Percentiles rank a stretch among this genome's conserved stretches.
These are phyloP conservation scores for Acanthamoeba healyi DNA, from an alignment of 208 protist genomes.

Conservation along the genomic window DNA sequence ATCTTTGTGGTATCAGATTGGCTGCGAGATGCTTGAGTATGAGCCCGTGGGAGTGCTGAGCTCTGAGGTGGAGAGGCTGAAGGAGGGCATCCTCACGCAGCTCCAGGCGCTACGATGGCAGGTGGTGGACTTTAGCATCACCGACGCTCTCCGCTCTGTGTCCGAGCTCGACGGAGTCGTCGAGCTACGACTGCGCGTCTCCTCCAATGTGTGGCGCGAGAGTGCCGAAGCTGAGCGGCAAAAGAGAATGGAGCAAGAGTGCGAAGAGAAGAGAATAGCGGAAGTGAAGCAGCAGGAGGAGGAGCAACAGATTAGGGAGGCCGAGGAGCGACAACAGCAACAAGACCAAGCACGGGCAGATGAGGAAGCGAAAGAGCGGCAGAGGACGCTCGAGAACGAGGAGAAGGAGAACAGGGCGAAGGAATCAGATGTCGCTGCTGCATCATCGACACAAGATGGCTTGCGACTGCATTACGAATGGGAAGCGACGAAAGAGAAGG, in stretches of 20 bases:
- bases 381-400: neutral
- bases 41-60: neutral
- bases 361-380: neutral
- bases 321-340: neutral
- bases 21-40: neutral
- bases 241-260: neutral
- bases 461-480: neutral
- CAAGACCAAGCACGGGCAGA: neutral
- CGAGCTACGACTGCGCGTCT: neutral
- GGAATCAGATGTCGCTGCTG: neutral
- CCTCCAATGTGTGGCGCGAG: conserved; percentile 19
- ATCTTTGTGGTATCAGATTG: neutral
- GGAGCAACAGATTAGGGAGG: no score
- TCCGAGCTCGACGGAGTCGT: neutral
- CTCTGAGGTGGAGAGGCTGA: neutral
- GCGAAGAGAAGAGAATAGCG: neutral
- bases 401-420: neutral
- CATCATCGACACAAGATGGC: neutral
- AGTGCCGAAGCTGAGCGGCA: neutral
- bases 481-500: neutral
- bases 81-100: neutral
- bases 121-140: neutral
- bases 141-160: neutral
- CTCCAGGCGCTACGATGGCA: neutral
- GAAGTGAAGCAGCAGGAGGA: neutral